Evolutionary conservation across 441 rosid genomes (phyloP).

Genomic region (Rhodomyrtus psidioides): DNA sequence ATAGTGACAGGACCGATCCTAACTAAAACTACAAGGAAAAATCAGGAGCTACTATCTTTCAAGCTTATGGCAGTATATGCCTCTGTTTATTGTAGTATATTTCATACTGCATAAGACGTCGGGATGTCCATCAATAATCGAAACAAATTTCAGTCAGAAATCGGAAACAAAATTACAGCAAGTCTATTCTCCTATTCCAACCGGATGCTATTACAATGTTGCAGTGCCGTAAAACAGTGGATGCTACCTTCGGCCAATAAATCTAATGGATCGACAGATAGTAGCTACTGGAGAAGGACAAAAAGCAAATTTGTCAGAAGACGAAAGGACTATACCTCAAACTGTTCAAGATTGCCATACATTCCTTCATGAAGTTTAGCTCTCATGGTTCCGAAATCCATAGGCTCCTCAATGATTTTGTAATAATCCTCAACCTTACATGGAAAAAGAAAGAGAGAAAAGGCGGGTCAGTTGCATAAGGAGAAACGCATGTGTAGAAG

Average conservation of each 20-base stretch:
- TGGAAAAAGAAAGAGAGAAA: background rate
- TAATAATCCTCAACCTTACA: slow-evolving; percentile 49
- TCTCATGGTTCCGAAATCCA: slow-evolving; percentile 80
- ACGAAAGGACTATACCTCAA: slow-evolving; percentile 40
- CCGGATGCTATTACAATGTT: background rate
- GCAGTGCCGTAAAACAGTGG: background rate
- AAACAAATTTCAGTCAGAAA: background rate
- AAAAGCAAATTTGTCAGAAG: background rate
- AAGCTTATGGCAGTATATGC: background rate
- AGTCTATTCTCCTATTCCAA: background rate
- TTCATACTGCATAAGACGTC: background rate
- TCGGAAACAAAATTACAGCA: background rate
- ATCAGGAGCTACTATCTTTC: background rate
- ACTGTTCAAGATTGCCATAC: slow-evolving; percentile 47
- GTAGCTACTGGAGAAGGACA: background rate
- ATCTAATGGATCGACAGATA: background rate
- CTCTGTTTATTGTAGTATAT: background rate
- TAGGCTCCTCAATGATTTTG: slow-evolving; percentile 55
- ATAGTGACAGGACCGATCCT: background rate
- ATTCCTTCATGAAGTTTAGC: slow-evolving; percentile 81
- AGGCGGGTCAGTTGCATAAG: background rate
- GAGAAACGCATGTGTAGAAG: background rate
- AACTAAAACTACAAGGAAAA: background rate
- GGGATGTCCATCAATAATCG: background rate
- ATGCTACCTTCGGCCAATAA: background rate